A percentile compares a stretch with the other conserved stretches of the same genome.
phyloP scores from a whole-genome alignment of 495 filamentous ascomycete genomes.

The Xylaria cubensis region DNA sequence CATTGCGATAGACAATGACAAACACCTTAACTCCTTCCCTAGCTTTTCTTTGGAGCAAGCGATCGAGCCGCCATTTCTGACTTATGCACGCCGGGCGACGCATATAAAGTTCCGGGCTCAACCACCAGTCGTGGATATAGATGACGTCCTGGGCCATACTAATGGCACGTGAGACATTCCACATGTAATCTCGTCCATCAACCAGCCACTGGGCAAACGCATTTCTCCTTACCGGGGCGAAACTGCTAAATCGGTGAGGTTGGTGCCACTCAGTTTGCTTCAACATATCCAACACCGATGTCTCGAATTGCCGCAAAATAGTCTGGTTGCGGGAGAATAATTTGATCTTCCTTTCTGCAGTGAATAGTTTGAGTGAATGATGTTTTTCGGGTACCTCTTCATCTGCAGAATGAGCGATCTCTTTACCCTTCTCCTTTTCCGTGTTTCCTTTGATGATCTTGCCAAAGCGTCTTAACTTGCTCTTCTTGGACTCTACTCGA shows the following conservation, averaged over 20 bases:
- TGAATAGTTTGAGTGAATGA: slow-evolving; percentile 81
- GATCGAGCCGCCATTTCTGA: slow-evolving; percentile 97
- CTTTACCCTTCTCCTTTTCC: slow-evolving; percentile 39
- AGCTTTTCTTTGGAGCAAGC: slow-evolving; percentile 92
- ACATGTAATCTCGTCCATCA: slow-evolving; percentile 98
- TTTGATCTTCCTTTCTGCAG: slow-evolving; percentile 87
- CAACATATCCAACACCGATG: slow-evolving; percentile 86
- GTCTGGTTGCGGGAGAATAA: slow-evolving; percentile 92
- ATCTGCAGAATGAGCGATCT: slow-evolving; percentile 54
- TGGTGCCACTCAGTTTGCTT: slow-evolving; percentile 79
- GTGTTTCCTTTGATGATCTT: slow-evolving; percentile 58
- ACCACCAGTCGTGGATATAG: slow-evolving; percentile 99
- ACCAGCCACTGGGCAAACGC: slow-evolving; percentile 97
- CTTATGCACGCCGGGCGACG: slow-evolving; percentile 93
- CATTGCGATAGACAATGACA: slow-evolving; percentile 97
- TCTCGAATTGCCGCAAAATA: slow-evolving; percentile 88
- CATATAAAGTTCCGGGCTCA: slow-evolving; percentile 97
- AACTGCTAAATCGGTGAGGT: slow-evolving; percentile 87
- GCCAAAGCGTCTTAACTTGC: slow-evolving; percentile 68
- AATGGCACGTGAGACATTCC: slow-evolving; percentile 96
- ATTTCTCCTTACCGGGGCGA: slow-evolving; percentile 84
- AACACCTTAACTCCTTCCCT: slow-evolving; percentile 97
- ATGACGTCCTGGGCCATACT: slow-evolving; percentile 98
- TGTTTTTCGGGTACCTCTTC: slow-evolving; percentile 69
- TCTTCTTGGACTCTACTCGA: slow-evolving; percentile 75